Evolutionary conservation across 345 rosid species (phyloP).

Genomic region (Cardiospermum halicacabum): DNA sequence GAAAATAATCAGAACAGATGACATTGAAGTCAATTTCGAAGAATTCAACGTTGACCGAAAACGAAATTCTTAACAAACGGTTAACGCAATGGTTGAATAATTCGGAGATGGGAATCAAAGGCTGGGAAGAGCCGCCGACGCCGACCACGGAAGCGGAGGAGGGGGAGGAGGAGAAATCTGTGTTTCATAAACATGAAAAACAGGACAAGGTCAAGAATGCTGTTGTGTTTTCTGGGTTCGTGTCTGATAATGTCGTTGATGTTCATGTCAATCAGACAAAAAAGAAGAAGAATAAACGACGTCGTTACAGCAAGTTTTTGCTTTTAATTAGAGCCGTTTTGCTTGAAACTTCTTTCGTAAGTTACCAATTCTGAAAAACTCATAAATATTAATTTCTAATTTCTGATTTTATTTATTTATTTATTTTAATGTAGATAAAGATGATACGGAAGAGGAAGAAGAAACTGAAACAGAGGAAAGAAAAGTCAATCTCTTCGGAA

Average conservation of each 20-base stretch:
- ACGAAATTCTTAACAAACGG: neutral
- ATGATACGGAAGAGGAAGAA: no score
- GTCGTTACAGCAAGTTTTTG: constrained; percentile 16
- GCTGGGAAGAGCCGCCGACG: no score
- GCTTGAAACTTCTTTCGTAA: constrained; percentile 46
- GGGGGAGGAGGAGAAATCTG: no score
- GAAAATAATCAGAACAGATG: constrained; percentile 8
- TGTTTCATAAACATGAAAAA: no score
- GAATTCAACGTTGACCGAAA: neutral
- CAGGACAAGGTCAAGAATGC: no score
- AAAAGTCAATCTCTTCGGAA: neutral
- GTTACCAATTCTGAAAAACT: no score
- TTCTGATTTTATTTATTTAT: neutral
- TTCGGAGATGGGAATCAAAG: constrained; percentile 4
- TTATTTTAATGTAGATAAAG: no score
- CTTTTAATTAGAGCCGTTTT: constrained; percentile 30
- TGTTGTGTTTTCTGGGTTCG: neutral
- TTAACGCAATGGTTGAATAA: constrained; percentile 22
- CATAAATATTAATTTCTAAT: neutral
- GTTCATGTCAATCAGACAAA: neutral
- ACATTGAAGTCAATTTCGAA: constrained; percentile 3
- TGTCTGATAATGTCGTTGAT: neutral
- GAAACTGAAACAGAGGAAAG: neutral
- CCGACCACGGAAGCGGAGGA: no score
- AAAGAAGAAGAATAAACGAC: constrained; percentile 11